Conservation (phyloP, 345 rosid genomes). For the Eucalyptus cloeziana region DNA sequence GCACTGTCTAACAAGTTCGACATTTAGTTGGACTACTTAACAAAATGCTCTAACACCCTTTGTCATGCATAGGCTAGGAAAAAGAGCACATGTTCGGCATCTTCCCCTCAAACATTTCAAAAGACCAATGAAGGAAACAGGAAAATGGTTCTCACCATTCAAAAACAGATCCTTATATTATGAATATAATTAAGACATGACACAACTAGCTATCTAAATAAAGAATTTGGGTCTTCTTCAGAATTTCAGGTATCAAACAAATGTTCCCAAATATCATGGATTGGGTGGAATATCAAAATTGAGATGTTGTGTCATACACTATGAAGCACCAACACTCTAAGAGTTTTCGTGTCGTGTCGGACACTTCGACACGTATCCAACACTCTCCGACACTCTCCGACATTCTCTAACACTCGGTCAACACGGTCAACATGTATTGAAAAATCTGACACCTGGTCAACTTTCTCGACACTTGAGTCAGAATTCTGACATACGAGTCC, state of each 20-base stretch:
- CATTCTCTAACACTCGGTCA: no score
- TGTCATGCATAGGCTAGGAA: neutral
- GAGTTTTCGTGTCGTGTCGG: no score
- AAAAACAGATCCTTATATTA: neutral
- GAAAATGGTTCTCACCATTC: neutral
- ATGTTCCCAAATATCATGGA: neutral
- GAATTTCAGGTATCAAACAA: neutral
- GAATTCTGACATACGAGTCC: no score
- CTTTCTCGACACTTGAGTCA: no score
- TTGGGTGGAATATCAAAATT: neutral
- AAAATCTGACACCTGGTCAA: no score
- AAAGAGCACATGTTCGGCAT: neutral
- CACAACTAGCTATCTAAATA: neutral
- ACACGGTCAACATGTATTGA: no score
- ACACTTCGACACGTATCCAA: no score
- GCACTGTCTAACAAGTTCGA: neutral
- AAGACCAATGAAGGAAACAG: neutral
- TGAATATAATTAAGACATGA: neutral
- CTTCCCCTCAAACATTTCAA: neutral
- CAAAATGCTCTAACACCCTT: neutral
- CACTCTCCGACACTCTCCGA: no score
- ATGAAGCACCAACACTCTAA: no score
- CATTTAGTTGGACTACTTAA: neutral
- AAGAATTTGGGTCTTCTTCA: neutral
- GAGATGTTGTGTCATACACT: neutral